phyloP scores from a whole-genome alignment of 2,329 filamentous ascomycete species.

The Teratosphaeria epicoccoides region DNA sequence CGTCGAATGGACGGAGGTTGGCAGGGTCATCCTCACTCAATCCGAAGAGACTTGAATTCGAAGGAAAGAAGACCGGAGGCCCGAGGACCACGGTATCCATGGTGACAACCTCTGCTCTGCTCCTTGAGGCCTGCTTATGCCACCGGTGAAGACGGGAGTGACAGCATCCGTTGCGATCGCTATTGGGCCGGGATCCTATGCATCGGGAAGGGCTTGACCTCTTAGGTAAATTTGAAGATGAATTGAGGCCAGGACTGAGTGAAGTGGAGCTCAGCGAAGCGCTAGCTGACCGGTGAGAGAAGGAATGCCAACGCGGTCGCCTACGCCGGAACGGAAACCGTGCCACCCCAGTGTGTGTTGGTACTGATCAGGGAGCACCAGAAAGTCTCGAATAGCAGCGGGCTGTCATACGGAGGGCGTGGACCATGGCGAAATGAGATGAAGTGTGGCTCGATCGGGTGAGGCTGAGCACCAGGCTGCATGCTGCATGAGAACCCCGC shows the following conservation, averaged over 20 bases:
- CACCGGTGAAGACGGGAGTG: neutral
- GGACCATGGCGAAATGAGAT: neutral
- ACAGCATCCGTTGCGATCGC: neutral
- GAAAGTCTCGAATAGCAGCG: neutral
- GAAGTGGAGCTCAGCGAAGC: neutral
- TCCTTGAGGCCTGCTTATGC: neutral
- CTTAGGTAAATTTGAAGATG: neutral
- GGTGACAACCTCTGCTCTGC: neutral
- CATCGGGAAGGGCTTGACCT: neutral
- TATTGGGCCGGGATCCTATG: neutral
- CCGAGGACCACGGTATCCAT: neutral
- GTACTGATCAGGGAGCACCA: neutral
- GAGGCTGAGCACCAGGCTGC: neutral
- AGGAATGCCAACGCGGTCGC: neutral
- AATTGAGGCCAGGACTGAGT: neutral
- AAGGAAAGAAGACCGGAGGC: slow-evolving; percentile 3
- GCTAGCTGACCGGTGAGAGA: neutral
- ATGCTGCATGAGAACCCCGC: neutral
- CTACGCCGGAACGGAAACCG: neutral
- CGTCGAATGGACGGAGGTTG: neutral
- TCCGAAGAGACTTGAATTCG: slow-evolving; percentile 1
- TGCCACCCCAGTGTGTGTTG: neutral
- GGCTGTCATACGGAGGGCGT: neutral
- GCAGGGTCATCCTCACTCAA: neutral
- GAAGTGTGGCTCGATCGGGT: neutral